phyloP scores from a whole-genome alignment of 495 filamentous ascomycete species.

The Poronia punctata region DNA sequence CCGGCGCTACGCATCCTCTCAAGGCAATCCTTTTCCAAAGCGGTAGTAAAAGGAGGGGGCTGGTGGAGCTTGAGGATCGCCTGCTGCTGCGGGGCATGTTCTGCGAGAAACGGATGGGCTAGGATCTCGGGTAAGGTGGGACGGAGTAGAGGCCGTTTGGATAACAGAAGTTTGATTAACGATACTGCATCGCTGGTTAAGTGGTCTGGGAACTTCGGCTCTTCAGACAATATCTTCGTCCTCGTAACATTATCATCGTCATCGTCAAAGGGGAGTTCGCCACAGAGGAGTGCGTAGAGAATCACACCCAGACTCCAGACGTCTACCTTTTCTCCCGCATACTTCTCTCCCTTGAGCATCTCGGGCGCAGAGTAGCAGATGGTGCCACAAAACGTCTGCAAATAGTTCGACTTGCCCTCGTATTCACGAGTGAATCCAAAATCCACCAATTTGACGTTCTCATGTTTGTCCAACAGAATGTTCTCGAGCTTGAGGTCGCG shows the following conservation, averaged over 20 bases:
- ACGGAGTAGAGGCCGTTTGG: conserved; percentile 79
- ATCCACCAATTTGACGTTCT: conserved; percentile 97
- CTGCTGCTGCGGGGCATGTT: conserved; percentile 82
- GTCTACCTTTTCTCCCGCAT: conserved; percentile 94
- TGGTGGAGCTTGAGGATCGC: conserved; percentile 81
- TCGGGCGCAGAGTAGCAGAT: conserved; percentile 97
- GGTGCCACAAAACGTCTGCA: conserved; percentile 97
- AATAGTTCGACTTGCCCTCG: conserved; percentile 86
- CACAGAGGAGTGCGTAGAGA: conserved; percentile 83
- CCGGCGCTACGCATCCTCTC: conserved; percentile 93
- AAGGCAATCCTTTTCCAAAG: conserved; percentile 82
- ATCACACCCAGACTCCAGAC: conserved; percentile 98
- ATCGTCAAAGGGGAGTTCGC: conserved; percentile 93
- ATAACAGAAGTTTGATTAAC: conserved; percentile 69
- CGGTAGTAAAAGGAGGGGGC: conserved; percentile 78
- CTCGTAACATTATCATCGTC: conserved; percentile 85
- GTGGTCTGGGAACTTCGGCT: conserved; percentile 76
- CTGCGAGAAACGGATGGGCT: conserved; percentile 79
- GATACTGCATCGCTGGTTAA: conserved; percentile 69
- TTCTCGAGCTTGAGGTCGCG: conserved; percentile 96
- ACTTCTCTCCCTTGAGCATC: conserved; percentile 98
- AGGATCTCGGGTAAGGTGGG: conserved; percentile 85
- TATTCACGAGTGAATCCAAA: conserved; percentile 98
- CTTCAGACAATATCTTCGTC: conserved; percentile 70
- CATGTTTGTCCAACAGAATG: conserved; percentile 91